Evolutionary conservation across 768 basidiomycete species (phyloP).

Genomic region (Tulasnella sp.): DNA sequence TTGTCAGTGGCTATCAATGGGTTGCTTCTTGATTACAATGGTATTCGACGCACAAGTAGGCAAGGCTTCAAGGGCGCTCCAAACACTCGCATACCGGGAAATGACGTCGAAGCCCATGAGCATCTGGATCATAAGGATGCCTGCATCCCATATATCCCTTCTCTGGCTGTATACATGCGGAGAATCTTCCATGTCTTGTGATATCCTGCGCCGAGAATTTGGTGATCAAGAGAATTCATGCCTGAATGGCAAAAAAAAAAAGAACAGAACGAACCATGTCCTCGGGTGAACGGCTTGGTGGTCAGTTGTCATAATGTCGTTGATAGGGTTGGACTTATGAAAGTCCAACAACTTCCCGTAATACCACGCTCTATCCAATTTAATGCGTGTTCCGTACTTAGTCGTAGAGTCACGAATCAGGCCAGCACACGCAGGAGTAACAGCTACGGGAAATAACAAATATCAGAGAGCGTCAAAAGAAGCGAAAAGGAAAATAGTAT

Average conservation of each 20-base stretch:
- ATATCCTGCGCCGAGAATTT: slow-evolving; percentile 38
- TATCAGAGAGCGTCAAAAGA: background rate
- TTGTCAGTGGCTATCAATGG: background rate
- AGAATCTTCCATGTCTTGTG: slow-evolving; percentile 67
- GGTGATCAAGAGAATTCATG: background rate
- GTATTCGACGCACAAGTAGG: background rate
- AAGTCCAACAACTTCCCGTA: slow-evolving; percentile 64
- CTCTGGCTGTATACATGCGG: slow-evolving; percentile 64
- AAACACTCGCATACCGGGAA: slow-evolving; percentile 29
- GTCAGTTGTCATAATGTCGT: slow-evolving; percentile 26
- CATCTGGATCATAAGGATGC: slow-evolving; percentile 76
- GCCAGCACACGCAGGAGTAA: slow-evolving; percentile 49
- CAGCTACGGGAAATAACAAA: slow-evolving; percentile 31
- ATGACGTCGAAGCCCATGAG: slow-evolving; percentile 63
- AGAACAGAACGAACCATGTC: slow-evolving; percentile 35
- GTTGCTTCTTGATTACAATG: background rate
- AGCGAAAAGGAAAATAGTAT: background rate
- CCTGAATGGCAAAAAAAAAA: too few species aligned
- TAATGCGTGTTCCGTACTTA: slow-evolving; percentile 49
- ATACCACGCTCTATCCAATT: slow-evolving; percentile 63
- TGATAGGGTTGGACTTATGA: slow-evolving; percentile 73
- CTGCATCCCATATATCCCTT: slow-evolving; percentile 74
- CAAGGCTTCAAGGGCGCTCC: slow-evolving; percentile 23
- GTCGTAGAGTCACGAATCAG: slow-evolving; percentile 42
- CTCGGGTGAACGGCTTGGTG: slow-evolving; percentile 30